Base-by-base conservation (phyloP, 148 eudicot species). In the Rhododendron griersonianum region DNA sequence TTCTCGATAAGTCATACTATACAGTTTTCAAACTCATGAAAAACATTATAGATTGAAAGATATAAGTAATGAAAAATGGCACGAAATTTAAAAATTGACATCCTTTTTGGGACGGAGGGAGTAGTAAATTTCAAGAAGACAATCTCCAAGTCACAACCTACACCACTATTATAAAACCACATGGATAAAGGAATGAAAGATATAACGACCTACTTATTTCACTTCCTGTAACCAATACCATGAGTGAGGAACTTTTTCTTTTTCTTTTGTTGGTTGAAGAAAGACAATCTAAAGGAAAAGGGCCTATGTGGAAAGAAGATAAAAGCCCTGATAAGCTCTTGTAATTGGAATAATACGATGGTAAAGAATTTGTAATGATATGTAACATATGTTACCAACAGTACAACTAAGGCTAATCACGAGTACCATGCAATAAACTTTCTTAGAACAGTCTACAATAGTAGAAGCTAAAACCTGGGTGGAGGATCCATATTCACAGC, bases 401-500 rank as follows among this genome's bases (percentile, higher is more conserved):
- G 15, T 0, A 51, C 16, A 0, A 50, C n/a, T 69, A 86, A 61
- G 83, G 35, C 65, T 11, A 51, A 67, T 44, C 9, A 86, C 19
- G 11, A 80, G 45, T 16, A 63, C 67, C 57, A 53, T 76, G 65
- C 28, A 81, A 47, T 67, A 73, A 86, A 69, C 14, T 86, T 73
- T 53, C 81, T 37, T n/a, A 55, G 67, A 83, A 74, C 37, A 74
- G 80, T 85, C 39, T 37, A 79, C 74, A 79, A 80, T 37, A 41
- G 83, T 55, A 33, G 41, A 73, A 23, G 47, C 45, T 37, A 53
- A 84, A 83, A 92, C 94, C 92, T 91, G 19, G 98, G 98, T 1
- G 88, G 91, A 71, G 98, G 95, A 86, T 93, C 88, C 98, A 96
- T 94, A 57, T 90, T 89, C 80, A 93, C 95, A 77, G 98, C 99